Evolutionary conservation across 139 green algal species (phyloP).

Genomic region (Deuterostichococcus epilithicus): DNA sequence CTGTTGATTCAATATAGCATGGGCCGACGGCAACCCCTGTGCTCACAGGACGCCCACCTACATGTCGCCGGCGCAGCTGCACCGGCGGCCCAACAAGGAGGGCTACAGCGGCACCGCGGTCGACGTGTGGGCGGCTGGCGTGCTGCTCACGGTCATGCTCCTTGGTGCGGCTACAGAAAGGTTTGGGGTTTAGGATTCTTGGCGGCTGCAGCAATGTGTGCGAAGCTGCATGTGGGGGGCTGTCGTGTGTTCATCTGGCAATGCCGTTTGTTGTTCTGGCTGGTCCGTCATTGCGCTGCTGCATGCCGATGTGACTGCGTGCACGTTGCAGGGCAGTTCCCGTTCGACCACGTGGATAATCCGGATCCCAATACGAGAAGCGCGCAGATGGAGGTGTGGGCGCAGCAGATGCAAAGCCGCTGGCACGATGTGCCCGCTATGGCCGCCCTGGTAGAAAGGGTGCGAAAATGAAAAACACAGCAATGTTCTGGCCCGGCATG

Average conservation of each 20-base stretch:
- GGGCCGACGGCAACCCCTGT: no score
- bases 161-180: slow-evolving; percentile 26
- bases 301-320: no score
- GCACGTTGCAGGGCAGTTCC: slow-evolving; percentile 73
- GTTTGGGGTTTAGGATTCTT: background rate
- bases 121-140: slow-evolving; percentile 70
- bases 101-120: slow-evolving; percentile 55
- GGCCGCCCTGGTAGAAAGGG: no score
- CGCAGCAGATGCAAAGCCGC: slow-evolving; percentile 61
- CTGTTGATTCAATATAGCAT: no score
- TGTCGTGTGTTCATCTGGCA: no score
- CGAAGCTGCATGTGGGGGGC: no score
- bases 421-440: slow-evolving; percentile 23
- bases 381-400: slow-evolving; percentile 62
- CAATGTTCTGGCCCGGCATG: background rate
- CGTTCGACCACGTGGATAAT: slow-evolving; percentile 75
- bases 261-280: no score
- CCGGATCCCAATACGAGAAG: slow-evolving; percentile 64
- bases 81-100: slow-evolving; percentile 18
- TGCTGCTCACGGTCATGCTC: slow-evolving; percentile 76
- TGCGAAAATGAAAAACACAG: background rate
- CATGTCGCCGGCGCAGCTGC: slow-evolving; percentile 75
- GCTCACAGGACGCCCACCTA: slow-evolving; percentile 62
- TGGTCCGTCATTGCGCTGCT: no score
- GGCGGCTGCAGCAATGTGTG: background rate